These are phyloP conservation scores for Dichotomopilus funicola DNA, from an alignment of 2,329 filamentous ascomycete species.

Conservation along the genomic window DNA sequence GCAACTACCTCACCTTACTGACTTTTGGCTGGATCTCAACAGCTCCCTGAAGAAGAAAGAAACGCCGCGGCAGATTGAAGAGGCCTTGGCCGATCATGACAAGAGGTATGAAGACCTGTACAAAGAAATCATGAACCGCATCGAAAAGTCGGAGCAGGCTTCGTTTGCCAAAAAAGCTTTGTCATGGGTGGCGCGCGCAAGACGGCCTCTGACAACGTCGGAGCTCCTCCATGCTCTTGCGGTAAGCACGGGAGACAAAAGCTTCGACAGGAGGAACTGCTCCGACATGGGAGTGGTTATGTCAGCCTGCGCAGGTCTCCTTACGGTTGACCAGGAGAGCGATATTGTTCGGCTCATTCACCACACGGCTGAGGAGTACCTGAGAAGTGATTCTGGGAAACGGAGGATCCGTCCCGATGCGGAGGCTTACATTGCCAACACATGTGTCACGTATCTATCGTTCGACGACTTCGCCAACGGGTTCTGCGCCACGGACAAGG, in stretches of 20 bases:
- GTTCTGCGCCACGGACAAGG: neutral
- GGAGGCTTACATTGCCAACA: conserved; percentile 5
- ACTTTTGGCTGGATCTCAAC: too few relatives aligned
- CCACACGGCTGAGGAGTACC: conserved; percentile 36
- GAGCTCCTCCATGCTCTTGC: conserved; percentile 36
- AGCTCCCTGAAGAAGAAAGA: neutral
- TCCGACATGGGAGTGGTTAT: conserved; percentile 25
- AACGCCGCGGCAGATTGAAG: neutral
- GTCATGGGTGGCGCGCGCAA: conserved; percentile 32
- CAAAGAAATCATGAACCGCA: conserved; percentile 28
- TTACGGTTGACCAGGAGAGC: conserved; percentile 32
- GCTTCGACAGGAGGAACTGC: conserved; percentile 29
- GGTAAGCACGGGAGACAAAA: conserved; percentile 21
- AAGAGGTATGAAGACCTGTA: conserved; percentile 30
- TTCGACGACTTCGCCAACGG: conserved; percentile 12
- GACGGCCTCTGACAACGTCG: conserved; percentile 21
- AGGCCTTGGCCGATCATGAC: neutral
- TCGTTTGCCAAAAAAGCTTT: conserved; percentile 25
- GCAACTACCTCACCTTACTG: too few relatives aligned
- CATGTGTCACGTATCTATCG: conserved; percentile 22
- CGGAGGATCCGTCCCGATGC: conserved; percentile 6
- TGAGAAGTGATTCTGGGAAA: conserved; percentile 11
- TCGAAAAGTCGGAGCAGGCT: conserved; percentile 27
- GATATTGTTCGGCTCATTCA: conserved; percentile 34
- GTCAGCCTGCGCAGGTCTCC: conserved; percentile 32